Evolutionary conservation across 768 basidiomycete species (phyloP).

Genomic region (Amanita pallidorosea): DNA sequence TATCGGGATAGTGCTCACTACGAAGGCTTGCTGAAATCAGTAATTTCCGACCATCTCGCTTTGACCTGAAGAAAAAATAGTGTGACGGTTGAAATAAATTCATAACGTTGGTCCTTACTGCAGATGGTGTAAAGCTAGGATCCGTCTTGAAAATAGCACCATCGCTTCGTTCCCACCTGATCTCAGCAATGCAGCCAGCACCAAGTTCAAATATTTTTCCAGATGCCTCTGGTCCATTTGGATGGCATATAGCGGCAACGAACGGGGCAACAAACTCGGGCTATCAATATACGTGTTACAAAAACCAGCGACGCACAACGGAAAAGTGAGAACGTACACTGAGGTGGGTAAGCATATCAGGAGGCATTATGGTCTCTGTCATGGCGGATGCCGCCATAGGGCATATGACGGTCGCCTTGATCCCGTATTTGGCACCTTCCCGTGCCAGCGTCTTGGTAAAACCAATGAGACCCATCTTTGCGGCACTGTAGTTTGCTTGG

Average conservation of each 20-base stretch:
- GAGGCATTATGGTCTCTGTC: constrained; percentile 93
- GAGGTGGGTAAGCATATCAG: constrained; percentile 84
- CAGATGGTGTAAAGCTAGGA: constrained; percentile 84
- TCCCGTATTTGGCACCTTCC: constrained; percentile 89
- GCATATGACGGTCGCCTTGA: constrained; percentile 79
- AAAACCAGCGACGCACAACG: not conserved
- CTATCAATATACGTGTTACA: constrained; percentile 21
- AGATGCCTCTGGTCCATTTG: constrained; percentile 67
- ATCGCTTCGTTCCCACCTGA: constrained; percentile 87
- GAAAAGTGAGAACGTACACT: constrained; percentile 32
- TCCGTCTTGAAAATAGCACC: constrained; percentile 89
- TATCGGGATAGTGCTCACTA: constrained; percentile 37
- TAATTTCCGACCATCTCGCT: constrained; percentile 72
- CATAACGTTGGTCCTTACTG: constrained; percentile 32
- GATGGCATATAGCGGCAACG: constrained; percentile 80
- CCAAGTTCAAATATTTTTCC: constrained; percentile 89
- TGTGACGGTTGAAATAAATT: not conserved
- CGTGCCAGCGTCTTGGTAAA: constrained; percentile 90
- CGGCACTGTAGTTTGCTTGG: constrained; percentile 95
- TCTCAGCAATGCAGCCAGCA: constrained; percentile 83
- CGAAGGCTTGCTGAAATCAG: constrained; percentile 63
- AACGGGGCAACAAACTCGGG: constrained; percentile 92
- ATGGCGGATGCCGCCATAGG: constrained; percentile 94
- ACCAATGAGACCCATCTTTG: constrained; percentile 90
- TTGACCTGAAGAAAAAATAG: constrained; percentile 44